Evolutionary conservation across 306 rosid species (phyloP), one percentile per base, ranked within the genome.

Genomic region (Chamaecrista fasciculata): DNA sequence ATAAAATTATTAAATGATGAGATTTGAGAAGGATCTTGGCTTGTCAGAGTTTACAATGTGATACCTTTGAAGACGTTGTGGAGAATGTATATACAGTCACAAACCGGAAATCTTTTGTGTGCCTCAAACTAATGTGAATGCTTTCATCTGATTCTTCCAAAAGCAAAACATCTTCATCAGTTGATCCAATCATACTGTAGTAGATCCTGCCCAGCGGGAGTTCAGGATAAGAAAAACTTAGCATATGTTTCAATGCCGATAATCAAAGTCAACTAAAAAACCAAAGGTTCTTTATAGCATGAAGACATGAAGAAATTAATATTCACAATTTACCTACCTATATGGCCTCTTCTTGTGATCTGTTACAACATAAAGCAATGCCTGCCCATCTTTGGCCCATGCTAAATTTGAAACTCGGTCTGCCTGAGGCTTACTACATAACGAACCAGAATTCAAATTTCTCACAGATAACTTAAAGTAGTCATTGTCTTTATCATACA

Each of bases 401-500:
- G 97, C 96, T 86, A 95, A 72, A 75, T 85, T 87, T 0, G 92
- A 91, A 77, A 95, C 92, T 42, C 92, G 74, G 29, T 84, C 92
- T 0, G 78, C 92, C 82, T 89, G 96, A 71, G 99, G 97, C 80
- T 87, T 95, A 69, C 91, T 77, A 82, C 96, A 91, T 66, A 91
- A 72, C 0, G 97, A 86, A 82, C 99, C 95, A 15, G 95, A 95
- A 80, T 79, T 91, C 84, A 91, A 89, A 80, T 95, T 95, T 80
- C 97, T 91, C 62, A 91, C 92, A 57, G 89, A 91, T 67, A 88
- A 74, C 80, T 68, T 91, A 76, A 85, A 91, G 77, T 71, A 84
- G 87, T 84, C 95, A 43, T 70, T 84, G 62, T 89, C 97, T 82
- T 87, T 91, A 78, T 95, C 97, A 75, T 95, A 95, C 95, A 89